Conservation (phyloP, 176 grass and related monocot genomes). For the Musa schizocarpa region DNA sequence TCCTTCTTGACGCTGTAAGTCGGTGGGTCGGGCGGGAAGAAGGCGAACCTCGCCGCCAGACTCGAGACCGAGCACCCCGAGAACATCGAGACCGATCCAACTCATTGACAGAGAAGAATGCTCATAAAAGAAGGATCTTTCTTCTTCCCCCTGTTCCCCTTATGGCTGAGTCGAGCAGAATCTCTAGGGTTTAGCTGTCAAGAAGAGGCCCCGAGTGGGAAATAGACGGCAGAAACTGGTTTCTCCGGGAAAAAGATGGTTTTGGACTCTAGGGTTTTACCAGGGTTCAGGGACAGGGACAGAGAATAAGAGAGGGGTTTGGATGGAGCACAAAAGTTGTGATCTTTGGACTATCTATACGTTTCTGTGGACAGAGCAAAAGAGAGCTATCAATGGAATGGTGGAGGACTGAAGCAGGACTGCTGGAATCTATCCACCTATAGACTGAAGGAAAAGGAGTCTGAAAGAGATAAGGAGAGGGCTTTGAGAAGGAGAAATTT, state of each 20-base stretch:
- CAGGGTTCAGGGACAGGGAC: not conserved
- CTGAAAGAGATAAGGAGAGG: not conserved
- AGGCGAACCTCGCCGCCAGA: conserved; percentile 93
- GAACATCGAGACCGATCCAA: conserved; percentile 45
- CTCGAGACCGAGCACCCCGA: conserved; percentile 90
- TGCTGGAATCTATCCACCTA: not conserved
- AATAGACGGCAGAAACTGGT: not conserved
- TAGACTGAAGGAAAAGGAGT: not conserved
- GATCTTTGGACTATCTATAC: not conserved
- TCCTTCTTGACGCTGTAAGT: conserved; percentile 82
- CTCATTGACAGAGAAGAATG: conserved; percentile 55
- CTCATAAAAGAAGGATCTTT: conserved; percentile 31
- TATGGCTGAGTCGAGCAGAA: too few relatives aligned
- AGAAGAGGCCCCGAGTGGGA: not conserved
- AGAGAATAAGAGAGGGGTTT: not conserved
- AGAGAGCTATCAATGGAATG: not conserved
- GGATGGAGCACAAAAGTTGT: not conserved
- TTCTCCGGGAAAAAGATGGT: not conserved
- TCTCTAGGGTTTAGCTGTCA: not conserved
- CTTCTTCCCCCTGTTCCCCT: not conserved
- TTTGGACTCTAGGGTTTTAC: not conserved
- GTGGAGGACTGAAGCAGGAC: not conserved
- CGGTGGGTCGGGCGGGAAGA: conserved; percentile 89
- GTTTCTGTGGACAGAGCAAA: not conserved
- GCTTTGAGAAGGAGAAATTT: not conserved